Evolutionary conservation across 2,329 filamentous ascomycete species (phyloP), one percentile per base, ranked within the genome.

Genomic region (Pseudogymnoascus sp.): DNA sequence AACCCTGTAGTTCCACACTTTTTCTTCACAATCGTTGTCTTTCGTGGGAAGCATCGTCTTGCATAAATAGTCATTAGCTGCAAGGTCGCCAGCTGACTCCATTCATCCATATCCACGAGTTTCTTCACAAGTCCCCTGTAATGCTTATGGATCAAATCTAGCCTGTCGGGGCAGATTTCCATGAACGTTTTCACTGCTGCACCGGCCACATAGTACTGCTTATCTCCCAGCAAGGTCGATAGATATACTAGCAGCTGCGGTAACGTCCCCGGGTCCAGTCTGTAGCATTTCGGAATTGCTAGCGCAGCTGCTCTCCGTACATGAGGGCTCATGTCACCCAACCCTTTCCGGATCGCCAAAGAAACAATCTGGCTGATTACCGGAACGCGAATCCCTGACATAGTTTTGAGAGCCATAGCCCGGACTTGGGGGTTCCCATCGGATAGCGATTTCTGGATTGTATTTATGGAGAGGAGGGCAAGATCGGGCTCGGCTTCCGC

Each of bases 41-140:
- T 81, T 61, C 81, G 80, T 0, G 94, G 92, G 67, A 99, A 99
- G 73, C 91, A 97, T 70, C 84, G 89, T 60, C 94, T 84, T 1
- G 90, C 86, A 73, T 99, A 99, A 20, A 86, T 78, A 1, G 89
- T 87, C 84, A 97, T 87, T 65, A 99, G 78, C 38, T 86, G 83
- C 67, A 99, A 71, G 2, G 89, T 89, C 2, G 91, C 88, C 60
- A 97, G 74, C 75, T 99, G 94, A 41, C 91, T 89, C 94, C 94
- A 99, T 75, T 99, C 94, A 70, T 99, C 94, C 94, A 99, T 99
- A 71, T 99, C 94, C 22, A 97, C 91, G 59, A 97, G 77, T 77
- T 97, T 96, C 73, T 86, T 90, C 64, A 96, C 86, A 64, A 99
- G 77, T 35, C 83, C 80, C 58, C 90, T 85, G 75, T 97, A 99